Evolutionary conservation across 208 protist species (phyloP).

Genomic region (Wallacemonas collosoma): DNA sequence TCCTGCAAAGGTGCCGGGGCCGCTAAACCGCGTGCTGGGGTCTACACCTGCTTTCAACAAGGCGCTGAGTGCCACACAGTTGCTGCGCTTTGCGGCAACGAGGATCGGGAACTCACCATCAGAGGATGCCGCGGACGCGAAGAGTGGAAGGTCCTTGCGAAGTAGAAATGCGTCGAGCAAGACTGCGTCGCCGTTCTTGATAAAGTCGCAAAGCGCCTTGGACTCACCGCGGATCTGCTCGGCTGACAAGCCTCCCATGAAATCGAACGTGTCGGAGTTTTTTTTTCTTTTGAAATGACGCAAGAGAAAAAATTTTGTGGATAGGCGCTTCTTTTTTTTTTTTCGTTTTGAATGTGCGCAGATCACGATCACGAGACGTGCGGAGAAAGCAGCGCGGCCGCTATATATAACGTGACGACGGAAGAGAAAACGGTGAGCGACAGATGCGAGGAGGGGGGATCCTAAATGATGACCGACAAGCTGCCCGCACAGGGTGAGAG

Average conservation of each 20-base stretch:
- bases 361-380: no score
- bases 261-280: no score
- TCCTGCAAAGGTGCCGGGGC: constrained; percentile 39
- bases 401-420: no score
- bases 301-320: background rate
- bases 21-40: constrained; percentile 34
- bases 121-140: constrained; percentile 85
- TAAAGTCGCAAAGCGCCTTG: constrained; percentile 30
- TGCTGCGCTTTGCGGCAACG: constrained; percentile 28
- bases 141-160: constrained; percentile 92
- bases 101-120: constrained; percentile 65
- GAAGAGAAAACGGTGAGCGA: no score
- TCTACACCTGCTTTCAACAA: constrained; percentile 50
- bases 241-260: constrained; percentile 32
- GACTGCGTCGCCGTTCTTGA: constrained; percentile 19
- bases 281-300: background rate
- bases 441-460: no score
- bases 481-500: no score
- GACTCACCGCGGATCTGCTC: constrained; percentile 40
- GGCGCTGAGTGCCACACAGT: constrained; percentile 29
- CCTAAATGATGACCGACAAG: no score
- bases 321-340: no score
- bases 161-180: constrained; percentile 94
- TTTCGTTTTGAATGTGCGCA: no score
- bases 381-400: no score